These are phyloP conservation scores for Solanum tarijense DNA, from an alignment of 257 asterid genomes.

Conservation along the genomic window DNA sequence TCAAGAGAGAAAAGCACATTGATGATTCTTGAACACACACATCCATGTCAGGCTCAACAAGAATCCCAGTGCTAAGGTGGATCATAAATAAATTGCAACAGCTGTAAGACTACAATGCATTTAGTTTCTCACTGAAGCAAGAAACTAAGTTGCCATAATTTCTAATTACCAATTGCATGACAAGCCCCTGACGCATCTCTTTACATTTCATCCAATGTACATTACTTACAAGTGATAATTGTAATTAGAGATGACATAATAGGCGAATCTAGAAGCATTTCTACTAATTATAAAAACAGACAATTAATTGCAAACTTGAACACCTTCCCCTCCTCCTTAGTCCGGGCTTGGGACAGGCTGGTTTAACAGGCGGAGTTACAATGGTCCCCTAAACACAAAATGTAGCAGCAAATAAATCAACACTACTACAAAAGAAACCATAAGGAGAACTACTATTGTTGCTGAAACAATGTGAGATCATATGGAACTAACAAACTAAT, in stretches of 20 bases:
- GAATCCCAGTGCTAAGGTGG: not conserved
- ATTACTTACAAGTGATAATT: not conserved
- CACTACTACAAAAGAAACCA: not conserved
- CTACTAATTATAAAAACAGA: not conserved
- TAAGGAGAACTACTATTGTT: not conserved
- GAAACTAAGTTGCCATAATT: not conserved
- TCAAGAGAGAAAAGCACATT: not conserved
- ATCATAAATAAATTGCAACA: not conserved
- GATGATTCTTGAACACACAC: not conserved
- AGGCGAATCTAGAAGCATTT: not conserved
- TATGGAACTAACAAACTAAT: not conserved
- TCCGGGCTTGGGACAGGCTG: not conserved
- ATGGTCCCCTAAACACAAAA: not conserved
- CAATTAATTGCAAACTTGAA: not conserved
- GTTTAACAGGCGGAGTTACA: not conserved
- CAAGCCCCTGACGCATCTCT: not conserved
- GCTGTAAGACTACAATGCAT: not conserved
- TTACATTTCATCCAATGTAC: not conserved
- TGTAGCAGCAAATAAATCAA: not conserved
- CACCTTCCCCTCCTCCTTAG: not conserved
- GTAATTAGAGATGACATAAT: not conserved
- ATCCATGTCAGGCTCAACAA: not conserved
- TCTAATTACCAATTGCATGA: not conserved
- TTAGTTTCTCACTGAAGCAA: not conserved
- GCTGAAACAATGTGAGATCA: not conserved